These are phyloP conservation scores for Diplodia intermedia DNA, from an alignment of 2,329 filamentous ascomycete species.

Conservation along the genomic window DNA sequence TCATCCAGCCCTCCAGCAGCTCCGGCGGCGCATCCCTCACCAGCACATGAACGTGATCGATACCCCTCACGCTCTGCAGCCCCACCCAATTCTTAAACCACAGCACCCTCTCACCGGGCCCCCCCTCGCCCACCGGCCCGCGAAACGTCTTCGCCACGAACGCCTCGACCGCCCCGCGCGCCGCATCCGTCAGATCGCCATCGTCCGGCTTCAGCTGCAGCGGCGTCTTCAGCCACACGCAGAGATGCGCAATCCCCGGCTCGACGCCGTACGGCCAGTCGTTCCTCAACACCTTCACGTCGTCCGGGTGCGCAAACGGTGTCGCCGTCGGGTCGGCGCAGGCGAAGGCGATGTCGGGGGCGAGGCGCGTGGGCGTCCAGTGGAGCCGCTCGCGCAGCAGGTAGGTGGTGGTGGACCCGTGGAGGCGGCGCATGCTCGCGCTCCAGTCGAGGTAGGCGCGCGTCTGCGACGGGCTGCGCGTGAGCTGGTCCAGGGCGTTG, in stretches of 20 bases:
- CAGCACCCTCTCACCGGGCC: slow-evolving; percentile 59
- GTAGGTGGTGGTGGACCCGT: slow-evolving; percentile 64
- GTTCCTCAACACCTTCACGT: slow-evolving; percentile 65
- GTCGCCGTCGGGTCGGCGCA: slow-evolving; percentile 49
- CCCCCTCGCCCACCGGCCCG: slow-evolving; percentile 26
- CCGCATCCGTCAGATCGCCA: slow-evolving; percentile 44
- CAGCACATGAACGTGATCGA: slow-evolving; percentile 65
- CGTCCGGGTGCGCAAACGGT: slow-evolving; percentile 61
- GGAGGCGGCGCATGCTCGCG: slow-evolving; percentile 59
- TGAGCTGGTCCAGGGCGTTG: slow-evolving; percentile 63
- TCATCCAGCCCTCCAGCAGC: slow-evolving; percentile 40
- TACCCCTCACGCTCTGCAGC: slow-evolving; percentile 65
- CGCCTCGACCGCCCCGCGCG: slow-evolving; percentile 39
- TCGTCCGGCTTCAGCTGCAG: slow-evolving; percentile 41
- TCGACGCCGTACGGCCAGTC: slow-evolving; percentile 69
- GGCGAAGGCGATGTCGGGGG: slow-evolving; percentile 43
- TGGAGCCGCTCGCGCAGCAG: slow-evolving; percentile 62
- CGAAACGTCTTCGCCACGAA: slow-evolving; percentile 33
- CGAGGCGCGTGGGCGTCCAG: slow-evolving; percentile 51
- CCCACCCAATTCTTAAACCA: slow-evolving; percentile 72
- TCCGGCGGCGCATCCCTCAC: slow-evolving; percentile 52
- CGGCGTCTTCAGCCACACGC: slow-evolving; percentile 58
- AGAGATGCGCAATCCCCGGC: slow-evolving; percentile 59
- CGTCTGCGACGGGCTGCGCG: slow-evolving; percentile 65
- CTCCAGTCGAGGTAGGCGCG: slow-evolving; percentile 66